Evolutionary conservation across 306 rosid species (phyloP).

Genomic region (Chamaecrista fasciculata): DNA sequence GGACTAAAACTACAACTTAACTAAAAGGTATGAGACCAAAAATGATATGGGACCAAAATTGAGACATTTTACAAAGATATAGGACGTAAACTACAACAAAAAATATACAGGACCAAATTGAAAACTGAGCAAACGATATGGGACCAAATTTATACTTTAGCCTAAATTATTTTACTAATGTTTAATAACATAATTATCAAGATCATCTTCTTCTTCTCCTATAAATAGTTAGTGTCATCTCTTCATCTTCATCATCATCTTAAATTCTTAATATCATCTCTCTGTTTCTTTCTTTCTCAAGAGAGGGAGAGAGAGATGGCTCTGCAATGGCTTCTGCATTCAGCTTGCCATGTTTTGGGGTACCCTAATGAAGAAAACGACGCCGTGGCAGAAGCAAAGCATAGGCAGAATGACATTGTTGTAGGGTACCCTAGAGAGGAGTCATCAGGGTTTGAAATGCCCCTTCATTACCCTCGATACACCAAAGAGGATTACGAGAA

Average conservation of each 20-base stretch:
- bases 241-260: not conserved
- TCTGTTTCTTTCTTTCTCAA: not conserved
- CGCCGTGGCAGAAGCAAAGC: not conserved
- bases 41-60: too few relatives aligned
- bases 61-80: too few relatives aligned
- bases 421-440: not conserved
- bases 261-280: too few relatives aligned
- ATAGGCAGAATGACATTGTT: not conserved
- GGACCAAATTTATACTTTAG: too few relatives aligned
- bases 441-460: not conserved
- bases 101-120: too few relatives aligned
- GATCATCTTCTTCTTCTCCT: not conserved
- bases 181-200: too few relatives aligned
- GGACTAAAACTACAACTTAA: too few relatives aligned
- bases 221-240: not conserved
- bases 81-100: too few relatives aligned
- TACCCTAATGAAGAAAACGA: not conserved
- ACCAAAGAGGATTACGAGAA: not conserved
- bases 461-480: not conserved
- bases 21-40: too few relatives aligned
- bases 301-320: not conserved
- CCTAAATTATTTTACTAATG: too few relatives aligned
- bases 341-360: not conserved
- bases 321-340: not conserved
- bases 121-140: too few relatives aligned